Percentiles rank a stretch among this genome's conserved stretches.
Conservation (phyloP, 2,329 filamentous ascomycete genomes). For the Sodiomyces alkalinus region DNA sequence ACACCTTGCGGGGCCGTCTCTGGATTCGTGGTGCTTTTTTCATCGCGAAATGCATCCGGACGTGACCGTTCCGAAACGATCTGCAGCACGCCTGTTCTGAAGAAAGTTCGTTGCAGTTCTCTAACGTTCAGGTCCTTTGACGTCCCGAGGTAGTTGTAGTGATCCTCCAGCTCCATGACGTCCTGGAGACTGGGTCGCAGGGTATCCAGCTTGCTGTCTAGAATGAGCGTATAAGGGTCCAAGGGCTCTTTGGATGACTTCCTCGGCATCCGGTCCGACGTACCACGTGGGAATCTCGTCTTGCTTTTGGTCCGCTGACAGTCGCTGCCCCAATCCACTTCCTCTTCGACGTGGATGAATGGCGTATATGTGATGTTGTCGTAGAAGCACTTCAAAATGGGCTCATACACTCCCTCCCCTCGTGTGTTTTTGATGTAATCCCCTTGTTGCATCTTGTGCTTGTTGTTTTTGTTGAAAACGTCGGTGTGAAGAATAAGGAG, state of each 20-base stretch:
- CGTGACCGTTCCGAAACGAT: conserved; percentile 89
- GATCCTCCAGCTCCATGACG: conserved; percentile 83
- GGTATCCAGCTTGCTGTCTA: conserved; percentile 74
- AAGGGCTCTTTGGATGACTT: conserved; percentile 67
- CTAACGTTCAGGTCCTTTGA: conserved; percentile 62
- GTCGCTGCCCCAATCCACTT: conserved; percentile 64
- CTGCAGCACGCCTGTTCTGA: conserved; percentile 80
- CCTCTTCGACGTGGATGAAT: conserved; percentile 94
- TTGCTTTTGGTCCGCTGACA: conserved; percentile 60
- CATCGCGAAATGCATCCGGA: conserved; percentile 88
- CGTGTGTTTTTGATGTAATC: conserved; percentile 94
- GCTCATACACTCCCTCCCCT: conserved; percentile 82
- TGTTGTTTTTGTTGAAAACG: conserved; percentile 99
- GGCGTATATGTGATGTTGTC: conserved; percentile 98
- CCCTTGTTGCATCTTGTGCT: conserved; percentile 92
- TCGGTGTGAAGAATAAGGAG: conserved; percentile 93
- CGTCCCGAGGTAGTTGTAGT: conserved; percentile 76
- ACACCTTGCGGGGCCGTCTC: conserved; percentile 80
- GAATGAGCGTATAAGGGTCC: conserved; percentile 86
- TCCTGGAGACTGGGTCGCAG: conserved; percentile 78
- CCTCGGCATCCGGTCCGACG: conserved; percentile 43
- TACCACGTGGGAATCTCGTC: conserved; percentile 50
- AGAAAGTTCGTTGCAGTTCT: conserved; percentile 76
- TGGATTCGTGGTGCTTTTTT: conserved; percentile 71
- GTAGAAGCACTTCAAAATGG: conserved; percentile 91